Evolutionary conservation across 176 grass and related monocot species (phyloP).

Genomic region (Chloris gayana): DNA sequence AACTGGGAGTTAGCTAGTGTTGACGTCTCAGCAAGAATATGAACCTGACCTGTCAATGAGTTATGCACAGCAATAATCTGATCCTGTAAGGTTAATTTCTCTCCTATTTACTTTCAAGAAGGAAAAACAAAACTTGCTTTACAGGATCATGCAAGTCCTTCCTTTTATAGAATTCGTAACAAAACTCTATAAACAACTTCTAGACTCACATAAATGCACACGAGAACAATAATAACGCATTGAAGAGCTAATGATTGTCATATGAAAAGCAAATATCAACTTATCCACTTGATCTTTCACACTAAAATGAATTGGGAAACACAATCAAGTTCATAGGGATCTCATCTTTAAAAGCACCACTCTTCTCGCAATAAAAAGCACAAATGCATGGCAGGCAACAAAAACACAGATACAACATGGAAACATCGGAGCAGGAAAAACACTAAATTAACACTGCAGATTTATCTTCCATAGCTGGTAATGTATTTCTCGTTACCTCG

Average conservation of each 20-base stretch:
- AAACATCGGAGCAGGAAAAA: neutral
- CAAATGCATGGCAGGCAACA: neutral
- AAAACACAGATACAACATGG: neutral
- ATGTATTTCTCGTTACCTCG: slow-evolving; percentile 31
- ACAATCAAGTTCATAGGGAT: neutral
- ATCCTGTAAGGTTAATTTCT: neutral
- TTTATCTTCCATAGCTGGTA: neutral
- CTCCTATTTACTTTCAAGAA: neutral
- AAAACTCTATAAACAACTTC: neutral
- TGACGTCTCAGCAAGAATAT: neutral
- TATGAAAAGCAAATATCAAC: neutral
- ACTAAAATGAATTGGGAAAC: neutral
- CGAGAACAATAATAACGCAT: neutral
- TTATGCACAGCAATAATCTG: neutral
- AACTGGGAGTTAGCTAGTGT: neutral
- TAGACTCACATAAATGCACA: neutral
- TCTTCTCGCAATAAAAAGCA: neutral
- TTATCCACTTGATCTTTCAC: neutral
- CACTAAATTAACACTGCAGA: neutral
- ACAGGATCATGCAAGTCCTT: neutral
- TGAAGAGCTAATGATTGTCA: neutral
- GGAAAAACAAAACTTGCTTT: neutral
- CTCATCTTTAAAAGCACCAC: neutral
- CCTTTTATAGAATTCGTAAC: neutral
- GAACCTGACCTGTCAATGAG: neutral